Evolutionary conservation across 345 rosid species (phyloP), one percentile per base, ranked within the genome.

Genomic region (Eucalyptus polybractea): DNA sequence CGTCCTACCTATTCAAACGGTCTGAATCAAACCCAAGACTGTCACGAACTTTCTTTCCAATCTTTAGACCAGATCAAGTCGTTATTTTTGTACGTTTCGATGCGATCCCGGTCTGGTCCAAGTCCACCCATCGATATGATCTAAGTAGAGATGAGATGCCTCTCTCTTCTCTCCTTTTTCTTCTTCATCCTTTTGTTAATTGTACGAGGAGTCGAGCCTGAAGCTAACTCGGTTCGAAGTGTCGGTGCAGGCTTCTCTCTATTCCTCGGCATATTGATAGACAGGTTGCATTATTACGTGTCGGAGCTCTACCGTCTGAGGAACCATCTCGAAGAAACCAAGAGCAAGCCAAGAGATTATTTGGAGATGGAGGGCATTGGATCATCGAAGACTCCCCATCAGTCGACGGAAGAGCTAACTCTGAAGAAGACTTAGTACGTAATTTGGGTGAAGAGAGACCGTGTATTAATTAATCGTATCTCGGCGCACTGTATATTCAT

Each of bases 181-280:
- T 72, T 72, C 81, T 72, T 33, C 81, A 3, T 33, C 44, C 44
- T 72, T 19, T 72, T 9, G 25, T 9, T 72, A 72, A 33, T 33
- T 17, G 10, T 53, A 40, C 8, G 47, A 22, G 1, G 47, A 21
- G 47, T 40, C 47, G n/a, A 33, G 72, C 45, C 58, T 45, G 47
- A 40, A 24, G 22, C 88, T 56, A 50, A 50, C 69, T 87, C 47
- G 49, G n/a, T 10, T 44, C 24, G 50, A 51, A 51, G 44, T 76
- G 49, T 15, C 33, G n/a, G 45, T 45, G 91, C 93, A 93, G 94
- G 94, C 47, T 90, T 93, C 90, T 87, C 89, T 44, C 51, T 89
- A 29, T 89, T 89, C 31, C 88, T 89, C 10, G 80, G 67, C 37
- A 14, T 89, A 51, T 62, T 86, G 60, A 89, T 89, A 22, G 88